phyloP scores from a whole-genome alignment of 257 asterid species.

The Echites panduratus region DNA sequence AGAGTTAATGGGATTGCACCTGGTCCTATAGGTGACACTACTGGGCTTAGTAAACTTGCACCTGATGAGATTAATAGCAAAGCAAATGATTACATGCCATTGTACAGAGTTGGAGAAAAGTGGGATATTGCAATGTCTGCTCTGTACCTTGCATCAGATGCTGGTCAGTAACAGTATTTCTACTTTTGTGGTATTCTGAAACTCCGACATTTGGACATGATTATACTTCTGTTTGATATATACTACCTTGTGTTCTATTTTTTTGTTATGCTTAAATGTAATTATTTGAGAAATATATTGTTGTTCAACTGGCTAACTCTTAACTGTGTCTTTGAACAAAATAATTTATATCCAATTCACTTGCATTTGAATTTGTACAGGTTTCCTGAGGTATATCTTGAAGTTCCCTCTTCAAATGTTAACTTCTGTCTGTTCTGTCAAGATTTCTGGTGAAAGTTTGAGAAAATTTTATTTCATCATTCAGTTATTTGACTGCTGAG shows the following conservation, averaged over 20 bases:
- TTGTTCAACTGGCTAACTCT: neutral
- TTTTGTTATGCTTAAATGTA: neutral
- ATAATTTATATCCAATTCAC: neutral
- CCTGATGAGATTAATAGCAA: slow-evolving; percentile 56
- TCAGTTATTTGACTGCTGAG: neutral
- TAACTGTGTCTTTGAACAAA: neutral
- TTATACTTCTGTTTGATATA: neutral
- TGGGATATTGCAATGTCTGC: slow-evolving; percentile 97
- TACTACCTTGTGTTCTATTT: neutral
- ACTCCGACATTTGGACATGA: neutral
- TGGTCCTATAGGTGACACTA: slow-evolving; percentile 76
- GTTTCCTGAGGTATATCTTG: neutral
- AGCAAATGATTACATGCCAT: slow-evolving; percentile 40
- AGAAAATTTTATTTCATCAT: neutral
- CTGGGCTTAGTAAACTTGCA: slow-evolving; percentile 66
- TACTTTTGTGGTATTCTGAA: neutral
- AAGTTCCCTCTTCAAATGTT: neutral
- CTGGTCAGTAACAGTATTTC: slow-evolving; percentile 43
- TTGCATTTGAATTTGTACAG: neutral
- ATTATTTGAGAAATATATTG: neutral
- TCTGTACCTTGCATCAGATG: slow-evolving; percentile 74
- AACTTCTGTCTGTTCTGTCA: too few species aligned
- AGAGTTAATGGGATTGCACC: slow-evolving; percentile 88
- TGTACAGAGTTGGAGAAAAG: slow-evolving; percentile 70
- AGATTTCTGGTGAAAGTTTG: neutral